A percentile compares a stretch with the other conserved stretches of the same genome.
Conservation (phyloP, 371 early-diverging fungal species). For the Syncephalis plumigaleata region DNA sequence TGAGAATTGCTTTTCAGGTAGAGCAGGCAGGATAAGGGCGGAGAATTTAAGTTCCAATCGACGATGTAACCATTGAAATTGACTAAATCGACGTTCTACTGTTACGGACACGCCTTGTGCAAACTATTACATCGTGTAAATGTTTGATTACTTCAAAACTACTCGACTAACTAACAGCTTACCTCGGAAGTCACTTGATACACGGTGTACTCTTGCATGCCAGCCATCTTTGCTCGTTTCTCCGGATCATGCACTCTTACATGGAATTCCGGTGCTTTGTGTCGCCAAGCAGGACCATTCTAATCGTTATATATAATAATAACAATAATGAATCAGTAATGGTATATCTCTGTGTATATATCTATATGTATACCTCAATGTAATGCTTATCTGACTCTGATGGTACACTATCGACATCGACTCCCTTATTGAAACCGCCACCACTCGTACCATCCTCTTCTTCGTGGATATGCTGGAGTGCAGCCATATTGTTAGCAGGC, state of each 20-base stretch:
- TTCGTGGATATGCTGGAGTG: not conserved
- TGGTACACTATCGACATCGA: slow-evolving; percentile 11
- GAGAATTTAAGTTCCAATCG: slow-evolving; percentile 17
- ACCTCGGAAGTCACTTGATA: slow-evolving; percentile 21
- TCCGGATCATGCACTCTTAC: slow-evolving; percentile 20
- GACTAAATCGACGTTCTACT: slow-evolving; percentile 21
- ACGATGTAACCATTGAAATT: slow-evolving; percentile 22
- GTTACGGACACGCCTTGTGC: slow-evolving; percentile 16
- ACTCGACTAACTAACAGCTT: slow-evolving; percentile 7
- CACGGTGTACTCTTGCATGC: slow-evolving; percentile 20
- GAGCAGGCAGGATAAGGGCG: slow-evolving; percentile 15
- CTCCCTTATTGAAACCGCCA: slow-evolving; percentile 4
- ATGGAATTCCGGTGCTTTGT: slow-evolving; percentile 16
- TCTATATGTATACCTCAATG: slow-evolving; percentile 7
- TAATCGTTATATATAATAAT: not conserved
- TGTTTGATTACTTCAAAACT: not conserved
- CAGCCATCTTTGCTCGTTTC: slow-evolving; percentile 16
- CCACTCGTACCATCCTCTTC: slow-evolving; percentile 3
- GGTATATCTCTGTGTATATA: not conserved
- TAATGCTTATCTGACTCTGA: slow-evolving; percentile 23
- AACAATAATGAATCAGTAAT: not conserved
- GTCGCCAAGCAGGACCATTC: slow-evolving; percentile 20
- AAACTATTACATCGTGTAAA: slow-evolving; percentile 10
- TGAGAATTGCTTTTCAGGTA: slow-evolving; percentile 22
- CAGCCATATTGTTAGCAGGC: not conserved